phyloP scores from a whole-genome alignment of 768 basidiomycete genomes.

The Roridomyces roridus region DNA sequence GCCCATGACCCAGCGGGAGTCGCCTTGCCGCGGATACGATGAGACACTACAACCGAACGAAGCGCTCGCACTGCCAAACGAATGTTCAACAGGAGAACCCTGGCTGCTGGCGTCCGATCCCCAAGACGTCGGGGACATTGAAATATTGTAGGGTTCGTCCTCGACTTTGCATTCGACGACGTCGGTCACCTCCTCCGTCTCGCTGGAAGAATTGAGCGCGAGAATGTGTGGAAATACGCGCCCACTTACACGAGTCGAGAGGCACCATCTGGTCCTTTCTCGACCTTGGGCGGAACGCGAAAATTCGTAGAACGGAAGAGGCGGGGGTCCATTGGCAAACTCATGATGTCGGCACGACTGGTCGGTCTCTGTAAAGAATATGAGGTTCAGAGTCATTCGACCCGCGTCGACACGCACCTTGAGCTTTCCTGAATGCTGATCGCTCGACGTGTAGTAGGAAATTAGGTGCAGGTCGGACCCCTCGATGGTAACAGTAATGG shows the following conservation, averaged over 20 bases:
- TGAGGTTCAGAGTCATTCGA: slow-evolving; percentile 10
- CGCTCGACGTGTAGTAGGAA: slow-evolving; percentile 84
- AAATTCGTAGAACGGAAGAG: slow-evolving; percentile 84
- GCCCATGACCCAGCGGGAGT: slow-evolving; percentile 12
- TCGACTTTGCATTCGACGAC: slow-evolving; percentile 55
- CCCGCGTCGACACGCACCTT: slow-evolving; percentile 42
- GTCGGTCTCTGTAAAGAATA: slow-evolving; percentile 59
- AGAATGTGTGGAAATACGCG: background rate
- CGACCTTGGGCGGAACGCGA: slow-evolving; percentile 82
- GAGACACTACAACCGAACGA: slow-evolving; percentile 38
- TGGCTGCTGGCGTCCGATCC: slow-evolving; percentile 33
- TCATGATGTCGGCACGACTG: slow-evolving; percentile 72
- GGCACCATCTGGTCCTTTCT: slow-evolving; percentile 73
- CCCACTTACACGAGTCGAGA: slow-evolving; percentile 65
- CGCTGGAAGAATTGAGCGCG: slow-evolving; percentile 31
- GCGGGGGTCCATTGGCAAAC: slow-evolving; percentile 73
- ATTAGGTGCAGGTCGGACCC: slow-evolving; percentile 84
- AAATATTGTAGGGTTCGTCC: slow-evolving; percentile 48
- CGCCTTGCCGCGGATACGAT: slow-evolving; percentile 18
- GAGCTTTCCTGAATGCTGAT: slow-evolving; percentile 72
- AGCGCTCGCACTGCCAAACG: slow-evolving; percentile 36
- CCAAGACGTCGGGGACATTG: slow-evolving; percentile 39
- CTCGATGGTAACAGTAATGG: slow-evolving; percentile 84
- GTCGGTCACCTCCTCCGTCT: slow-evolving; percentile 50
- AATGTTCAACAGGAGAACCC: slow-evolving; percentile 42